These are phyloP conservation scores for Ophiostoma triangulosporum DNA, from an alignment of 2,329 filamentous ascomycete genomes.

Conservation along the genomic window DNA sequence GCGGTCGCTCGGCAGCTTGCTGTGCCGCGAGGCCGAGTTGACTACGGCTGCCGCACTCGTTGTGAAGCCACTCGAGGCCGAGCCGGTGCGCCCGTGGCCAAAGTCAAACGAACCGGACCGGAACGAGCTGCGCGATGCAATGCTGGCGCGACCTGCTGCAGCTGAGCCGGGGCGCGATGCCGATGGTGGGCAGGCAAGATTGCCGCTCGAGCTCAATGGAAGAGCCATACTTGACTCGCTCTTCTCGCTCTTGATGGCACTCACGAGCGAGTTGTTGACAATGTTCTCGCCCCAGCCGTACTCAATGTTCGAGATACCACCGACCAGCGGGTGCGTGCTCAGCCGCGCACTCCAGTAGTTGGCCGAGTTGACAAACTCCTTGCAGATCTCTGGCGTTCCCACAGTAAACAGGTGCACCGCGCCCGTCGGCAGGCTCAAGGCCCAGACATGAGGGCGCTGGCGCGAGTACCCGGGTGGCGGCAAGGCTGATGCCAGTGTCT, in stretches of 20 bases:
- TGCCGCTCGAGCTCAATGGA: not conserved
- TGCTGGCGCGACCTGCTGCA: conserved; percentile 17
- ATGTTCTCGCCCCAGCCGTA: conserved; percentile 90
- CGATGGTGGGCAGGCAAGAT: conserved; percentile 3
- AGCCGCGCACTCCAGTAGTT: conserved; percentile 97
- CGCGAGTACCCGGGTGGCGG: conserved; percentile 90
- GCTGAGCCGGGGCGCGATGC: conserved; percentile 38
- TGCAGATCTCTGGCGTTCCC: conserved; percentile 84
- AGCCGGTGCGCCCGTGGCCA: conserved; percentile 37
- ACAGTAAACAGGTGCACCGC: conserved; percentile 98
- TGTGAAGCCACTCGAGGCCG: conserved; percentile 26
- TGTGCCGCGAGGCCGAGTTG: conserved; percentile 1
- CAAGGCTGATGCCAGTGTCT: conserved; percentile 81
- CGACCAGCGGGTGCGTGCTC: conserved; percentile 83
- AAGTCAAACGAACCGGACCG: conserved; percentile 51
- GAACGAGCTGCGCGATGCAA: conserved; percentile 27
- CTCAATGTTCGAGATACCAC: conserved; percentile 91
- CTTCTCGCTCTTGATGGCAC: conserved; percentile 41
- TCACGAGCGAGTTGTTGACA: conserved; percentile 47
- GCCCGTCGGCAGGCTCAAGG: conserved; percentile 77
- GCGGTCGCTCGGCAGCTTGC: conserved; percentile 69
- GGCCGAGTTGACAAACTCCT: conserved; percentile 84
- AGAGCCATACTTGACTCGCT: conserved; percentile 27
- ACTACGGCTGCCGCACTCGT: not conserved
- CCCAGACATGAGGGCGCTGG: conserved; percentile 82